Evolutionary conservation across 1,139 yeast species (phyloP).

Genomic region (Zygosaccharomyces sapae): DNA sequence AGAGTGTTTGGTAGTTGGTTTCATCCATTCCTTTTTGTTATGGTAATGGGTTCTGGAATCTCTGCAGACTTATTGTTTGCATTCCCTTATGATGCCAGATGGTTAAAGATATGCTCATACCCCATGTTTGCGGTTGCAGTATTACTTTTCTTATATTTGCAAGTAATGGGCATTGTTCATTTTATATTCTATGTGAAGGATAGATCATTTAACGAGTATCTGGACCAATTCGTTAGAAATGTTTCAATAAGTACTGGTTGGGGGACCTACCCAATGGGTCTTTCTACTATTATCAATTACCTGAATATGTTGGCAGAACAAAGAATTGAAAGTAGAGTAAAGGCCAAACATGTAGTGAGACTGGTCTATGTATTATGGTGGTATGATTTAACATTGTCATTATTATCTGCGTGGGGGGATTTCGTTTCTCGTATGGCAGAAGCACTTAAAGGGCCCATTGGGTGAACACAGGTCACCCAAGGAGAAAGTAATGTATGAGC

Average conservation of each 20-base stretch:
- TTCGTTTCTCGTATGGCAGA: constrained; percentile 44
- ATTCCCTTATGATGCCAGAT: constrained; percentile 60
- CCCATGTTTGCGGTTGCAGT: constrained; percentile 56
- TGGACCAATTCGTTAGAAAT: constrained; percentile 30
- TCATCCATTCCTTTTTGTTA: constrained; percentile 61
- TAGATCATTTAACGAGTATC: constrained; percentile 17
- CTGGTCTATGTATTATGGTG: constrained; percentile 65
- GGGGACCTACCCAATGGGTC: constrained; percentile 84
- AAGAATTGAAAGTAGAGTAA: constrained; percentile 20
- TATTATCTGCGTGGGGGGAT: constrained; percentile 57
- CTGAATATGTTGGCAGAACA: constrained; percentile 42
- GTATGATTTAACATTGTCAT: constrained; percentile 51
- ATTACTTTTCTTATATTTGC: constrained; percentile 43
- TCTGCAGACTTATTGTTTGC: constrained; percentile 53
- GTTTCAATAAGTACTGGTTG: constrained; percentile 54
- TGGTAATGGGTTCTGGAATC: constrained; percentile 85
- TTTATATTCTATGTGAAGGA: constrained; percentile 12
- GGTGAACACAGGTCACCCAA: constrained; percentile 40
- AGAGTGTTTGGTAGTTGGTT: constrained; percentile 31
- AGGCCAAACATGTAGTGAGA: constrained; percentile 37
- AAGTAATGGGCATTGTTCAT: constrained; percentile 32
- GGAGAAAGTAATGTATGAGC: constrained; percentile 19
- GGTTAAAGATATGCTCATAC: constrained; percentile 58
- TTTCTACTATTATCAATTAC: constrained; percentile 55
- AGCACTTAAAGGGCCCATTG: constrained; percentile 29